These are phyloP conservation scores for Xylariomycetidae sp. DNA, from an alignment of 2,329 filamentous ascomycete species.

Conservation along the genomic window DNA sequence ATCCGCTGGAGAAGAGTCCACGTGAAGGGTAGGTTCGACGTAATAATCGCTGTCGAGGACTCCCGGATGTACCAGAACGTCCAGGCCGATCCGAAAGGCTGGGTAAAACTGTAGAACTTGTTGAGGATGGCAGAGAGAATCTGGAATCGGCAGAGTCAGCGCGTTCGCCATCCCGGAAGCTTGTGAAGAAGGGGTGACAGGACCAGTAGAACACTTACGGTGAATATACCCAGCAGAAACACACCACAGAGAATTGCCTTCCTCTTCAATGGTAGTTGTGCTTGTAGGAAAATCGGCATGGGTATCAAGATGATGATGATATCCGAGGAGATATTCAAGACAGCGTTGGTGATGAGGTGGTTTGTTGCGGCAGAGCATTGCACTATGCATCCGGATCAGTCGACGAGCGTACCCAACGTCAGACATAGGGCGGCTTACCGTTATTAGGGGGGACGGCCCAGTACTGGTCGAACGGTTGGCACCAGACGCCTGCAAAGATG, in stretches of 20 bases:
- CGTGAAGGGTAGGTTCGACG: constrained; percentile 36
- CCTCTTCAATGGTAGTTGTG: constrained; percentile 43
- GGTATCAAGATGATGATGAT: constrained; percentile 53
- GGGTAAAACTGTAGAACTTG: constrained; percentile 36
- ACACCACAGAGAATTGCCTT: constrained; percentile 45
- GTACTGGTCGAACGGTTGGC: constrained; percentile 48
- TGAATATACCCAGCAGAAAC: constrained; percentile 41
- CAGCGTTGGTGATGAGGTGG: constrained; percentile 52
- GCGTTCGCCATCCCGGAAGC: no score
- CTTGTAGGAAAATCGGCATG: constrained; percentile 44
- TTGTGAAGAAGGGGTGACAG: background rate
- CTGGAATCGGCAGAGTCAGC: constrained; percentile 15
- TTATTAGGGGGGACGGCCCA: constrained; percentile 50
- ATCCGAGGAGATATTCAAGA: constrained; percentile 56
- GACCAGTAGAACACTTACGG: constrained; percentile 28
- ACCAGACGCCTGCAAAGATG: no score
- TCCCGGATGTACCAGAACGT: constrained; percentile 41
- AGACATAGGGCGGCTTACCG: constrained; percentile 26
- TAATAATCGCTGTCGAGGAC: constrained; percentile 39
- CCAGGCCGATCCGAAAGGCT: constrained; percentile 34
- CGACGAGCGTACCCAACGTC: constrained; percentile 1
- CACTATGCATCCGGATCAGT: constrained; percentile 22
- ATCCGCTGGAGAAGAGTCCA: constrained; percentile 36
- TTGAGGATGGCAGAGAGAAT: constrained; percentile 46
- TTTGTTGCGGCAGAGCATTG: constrained; percentile 53